Conservation (phyloP, 352 stramenopile genomes). For the Phytophthora citrophthora region DNA sequence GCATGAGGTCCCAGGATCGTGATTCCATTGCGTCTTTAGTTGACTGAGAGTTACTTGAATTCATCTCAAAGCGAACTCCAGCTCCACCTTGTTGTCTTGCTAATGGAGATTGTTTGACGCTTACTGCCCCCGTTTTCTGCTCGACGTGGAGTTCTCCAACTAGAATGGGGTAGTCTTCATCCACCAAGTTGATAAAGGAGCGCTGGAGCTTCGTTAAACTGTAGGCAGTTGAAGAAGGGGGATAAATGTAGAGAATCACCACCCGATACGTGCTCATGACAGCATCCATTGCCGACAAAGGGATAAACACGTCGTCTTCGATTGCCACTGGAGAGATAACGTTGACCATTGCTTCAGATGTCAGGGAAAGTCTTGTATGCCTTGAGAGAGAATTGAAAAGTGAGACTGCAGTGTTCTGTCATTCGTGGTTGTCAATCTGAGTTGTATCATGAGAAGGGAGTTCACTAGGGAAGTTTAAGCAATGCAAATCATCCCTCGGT, state of each 20-base stretch:
- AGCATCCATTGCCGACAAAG: conserved; percentile 54
- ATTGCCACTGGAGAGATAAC: conserved; percentile 3
- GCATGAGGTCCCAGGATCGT: conserved; percentile 46
- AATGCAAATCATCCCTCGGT: too few relatives aligned
- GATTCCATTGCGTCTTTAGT: conserved; percentile 38
- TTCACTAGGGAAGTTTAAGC: not conserved
- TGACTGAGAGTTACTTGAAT: conserved; percentile 9
- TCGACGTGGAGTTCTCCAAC: conserved; percentile 43
- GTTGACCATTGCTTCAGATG: conserved; percentile 16
- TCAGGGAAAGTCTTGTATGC: not conserved
- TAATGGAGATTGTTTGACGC: conserved; percentile 35
- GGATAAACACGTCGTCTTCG: conserved; percentile 17
- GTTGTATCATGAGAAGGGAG: not conserved
- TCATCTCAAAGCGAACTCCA: conserved; percentile 45
- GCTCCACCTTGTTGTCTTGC: conserved; percentile 20
- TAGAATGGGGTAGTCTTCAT: conserved; percentile 56
- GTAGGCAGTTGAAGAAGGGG: conserved; percentile 30
- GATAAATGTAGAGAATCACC: conserved; percentile 61
- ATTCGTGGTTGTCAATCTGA: not conserved
- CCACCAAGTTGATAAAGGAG: conserved; percentile 39
- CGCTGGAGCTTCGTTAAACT: conserved; percentile 42
- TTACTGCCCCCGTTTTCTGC: conserved; percentile 27
- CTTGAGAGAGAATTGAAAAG: conserved; percentile 13
- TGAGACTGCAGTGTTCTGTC: not conserved
- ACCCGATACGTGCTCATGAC: conserved; percentile 55